Percentiles rank a stretch among this genome's conserved stretches.
phyloP scores from a whole-genome alignment of 371 early-diverging fungal genomes.

The Rhizopus delemar region DNA sequence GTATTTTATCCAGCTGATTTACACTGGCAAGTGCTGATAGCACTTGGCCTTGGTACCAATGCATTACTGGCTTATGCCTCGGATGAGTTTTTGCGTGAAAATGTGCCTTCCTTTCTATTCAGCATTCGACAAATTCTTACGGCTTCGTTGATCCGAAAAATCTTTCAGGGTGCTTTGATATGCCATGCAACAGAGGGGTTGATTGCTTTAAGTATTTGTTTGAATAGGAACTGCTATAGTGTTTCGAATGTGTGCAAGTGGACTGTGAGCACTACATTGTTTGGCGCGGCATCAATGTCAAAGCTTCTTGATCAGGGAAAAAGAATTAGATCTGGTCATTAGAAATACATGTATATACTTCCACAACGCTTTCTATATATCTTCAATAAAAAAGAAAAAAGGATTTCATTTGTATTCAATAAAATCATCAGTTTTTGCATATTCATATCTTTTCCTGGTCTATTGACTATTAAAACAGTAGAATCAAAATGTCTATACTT shows the following conservation, averaged over 20 bases:
- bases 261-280: constrained; percentile 36
- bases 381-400: no score
- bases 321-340: constrained; percentile 3
- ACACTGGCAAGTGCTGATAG: constrained; percentile 14
- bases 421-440: no score
- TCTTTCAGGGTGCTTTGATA: constrained; percentile 8
- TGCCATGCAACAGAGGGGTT: constrained; percentile 24
- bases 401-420: no score
- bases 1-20: constrained; percentile 28
- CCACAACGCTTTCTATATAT: no score
- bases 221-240: constrained; percentile 35
- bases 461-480: no score
- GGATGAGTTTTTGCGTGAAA: constrained; percentile 13
- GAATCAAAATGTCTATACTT: no score
- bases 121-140: constrained; percentile 9
- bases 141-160: neutral
- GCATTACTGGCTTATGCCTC: constrained; percentile 26
- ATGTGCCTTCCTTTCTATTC: constrained; percentile 8
- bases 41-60: constrained; percentile 17
- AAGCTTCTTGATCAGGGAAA: constrained; percentile 27
- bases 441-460: no score
- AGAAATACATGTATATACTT: no score
- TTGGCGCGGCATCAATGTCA: constrained; percentile 35
- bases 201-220: constrained; percentile 25
- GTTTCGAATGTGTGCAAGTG: constrained; percentile 28